Percentiles rank a stretch among this genome's conserved stretches.
phyloP scores from a whole-genome alignment of 164 flowering plant species.

The Vitis rupestris region DNA sequence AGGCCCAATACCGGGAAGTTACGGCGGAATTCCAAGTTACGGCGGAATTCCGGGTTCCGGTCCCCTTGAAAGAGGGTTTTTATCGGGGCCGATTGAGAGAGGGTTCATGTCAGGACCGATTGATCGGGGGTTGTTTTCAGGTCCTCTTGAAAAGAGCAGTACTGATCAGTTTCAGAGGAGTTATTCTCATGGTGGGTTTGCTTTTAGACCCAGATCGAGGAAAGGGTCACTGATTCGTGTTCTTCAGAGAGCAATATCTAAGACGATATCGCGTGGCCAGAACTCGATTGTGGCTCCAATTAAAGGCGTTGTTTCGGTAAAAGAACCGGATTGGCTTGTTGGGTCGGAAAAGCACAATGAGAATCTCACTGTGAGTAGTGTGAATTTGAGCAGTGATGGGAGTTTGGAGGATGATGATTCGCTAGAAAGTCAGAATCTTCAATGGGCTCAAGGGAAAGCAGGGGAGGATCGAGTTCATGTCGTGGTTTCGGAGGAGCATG shows the following conservation, averaged over 20 bases:
- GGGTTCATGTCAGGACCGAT: constrained; percentile 53
- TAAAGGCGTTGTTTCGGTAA: constrained; percentile 30
- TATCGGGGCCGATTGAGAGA: constrained; percentile 52
- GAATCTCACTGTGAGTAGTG: constrained; percentile 36
- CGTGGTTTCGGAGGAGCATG: constrained; percentile 66
- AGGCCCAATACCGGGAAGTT: constrained; percentile 18
- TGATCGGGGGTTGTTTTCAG: constrained; percentile 46
- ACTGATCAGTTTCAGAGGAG: constrained; percentile 47
- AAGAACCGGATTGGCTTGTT: constrained; percentile 42
- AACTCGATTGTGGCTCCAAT: constrained; percentile 61
- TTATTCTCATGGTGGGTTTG: constrained; percentile 45
- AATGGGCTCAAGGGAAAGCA: constrained; percentile 81
- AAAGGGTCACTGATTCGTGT: constrained; percentile 39
- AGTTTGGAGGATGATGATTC: constrained; percentile 64
- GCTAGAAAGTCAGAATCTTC: constrained; percentile 46
- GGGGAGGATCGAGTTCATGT: constrained; percentile 67
- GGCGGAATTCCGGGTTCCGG: constrained; percentile 34
- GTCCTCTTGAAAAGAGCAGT: constrained; percentile 37
- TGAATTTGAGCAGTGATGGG: constrained; percentile 55
- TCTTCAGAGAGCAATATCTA: constrained; percentile 45
- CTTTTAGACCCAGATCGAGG: constrained; percentile 28
- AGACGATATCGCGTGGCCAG: constrained; percentile 42
- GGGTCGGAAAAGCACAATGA: constrained; percentile 29
- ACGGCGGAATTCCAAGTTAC: constrained; percentile 15
- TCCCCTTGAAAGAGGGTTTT: constrained; percentile 46